Conservation (phyloP, 1,284 basidiomycete genomes). For the Fomitopsis schrenkii region DNA sequence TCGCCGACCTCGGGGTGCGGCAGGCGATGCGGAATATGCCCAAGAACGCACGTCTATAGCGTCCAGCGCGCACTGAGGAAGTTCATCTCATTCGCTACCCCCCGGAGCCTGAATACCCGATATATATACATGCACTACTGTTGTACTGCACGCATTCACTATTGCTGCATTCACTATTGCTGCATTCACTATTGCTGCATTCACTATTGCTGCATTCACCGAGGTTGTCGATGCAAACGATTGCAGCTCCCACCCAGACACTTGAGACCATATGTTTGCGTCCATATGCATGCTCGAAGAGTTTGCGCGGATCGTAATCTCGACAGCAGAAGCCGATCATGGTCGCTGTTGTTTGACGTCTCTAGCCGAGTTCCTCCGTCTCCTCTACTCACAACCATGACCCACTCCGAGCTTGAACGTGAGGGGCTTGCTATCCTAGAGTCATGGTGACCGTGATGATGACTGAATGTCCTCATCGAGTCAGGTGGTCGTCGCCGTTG, state of each 20-base stretch:
- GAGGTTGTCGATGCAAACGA: too few species aligned
- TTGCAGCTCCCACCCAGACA: too few species aligned
- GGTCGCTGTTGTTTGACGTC: not conserved
- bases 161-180: not conserved
- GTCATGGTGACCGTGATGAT: not conserved
- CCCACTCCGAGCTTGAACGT: too few species aligned
- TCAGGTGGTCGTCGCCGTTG: not conserved
- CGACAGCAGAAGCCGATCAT: not conserved
- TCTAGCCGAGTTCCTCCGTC: not conserved
- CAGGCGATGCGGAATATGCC: conserved; percentile 62
- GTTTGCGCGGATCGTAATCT: not conserved
- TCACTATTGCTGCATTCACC: not conserved
- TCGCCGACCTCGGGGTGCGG: conserved; percentile 61
- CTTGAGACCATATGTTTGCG: too few species aligned
- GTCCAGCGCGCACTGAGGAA: not conserved
- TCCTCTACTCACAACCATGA: not conserved
- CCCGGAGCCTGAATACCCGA: not conserved
- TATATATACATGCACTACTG: not conserved
- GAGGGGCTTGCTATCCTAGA: too few species aligned
- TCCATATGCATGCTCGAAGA: not conserved
- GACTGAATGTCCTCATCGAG: not conserved
- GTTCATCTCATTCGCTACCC: too few species aligned
- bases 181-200: too few species aligned
- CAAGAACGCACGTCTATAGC: conserved; percentile 40
- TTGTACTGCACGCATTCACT: not conserved